Conservation (phyloP, 176 grass and related monocot genomes). For the Secale cereale region DNA sequence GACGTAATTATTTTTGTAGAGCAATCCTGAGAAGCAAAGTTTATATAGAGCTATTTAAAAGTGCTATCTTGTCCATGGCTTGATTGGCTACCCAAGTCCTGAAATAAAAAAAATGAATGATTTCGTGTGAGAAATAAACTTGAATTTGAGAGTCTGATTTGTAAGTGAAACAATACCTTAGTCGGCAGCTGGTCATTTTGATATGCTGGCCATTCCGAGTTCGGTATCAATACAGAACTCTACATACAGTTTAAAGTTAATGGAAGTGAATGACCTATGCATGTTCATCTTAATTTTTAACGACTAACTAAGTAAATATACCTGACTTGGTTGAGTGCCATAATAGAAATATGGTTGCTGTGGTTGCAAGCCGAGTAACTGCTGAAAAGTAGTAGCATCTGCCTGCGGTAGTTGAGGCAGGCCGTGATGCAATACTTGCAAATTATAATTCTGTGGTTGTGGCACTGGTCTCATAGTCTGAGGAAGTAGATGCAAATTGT, state of each 20-base stretch:
- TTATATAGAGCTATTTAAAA: neutral
- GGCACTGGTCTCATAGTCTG: neutral
- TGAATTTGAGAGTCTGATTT: neutral
- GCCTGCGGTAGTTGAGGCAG: neutral
- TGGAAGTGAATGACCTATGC: neutral
- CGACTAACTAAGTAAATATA: neutral
- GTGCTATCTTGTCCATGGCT: neutral
- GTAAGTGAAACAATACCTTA: neutral
- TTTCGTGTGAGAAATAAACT: neutral
- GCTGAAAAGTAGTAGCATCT: neutral
- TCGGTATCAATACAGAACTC: neutral
- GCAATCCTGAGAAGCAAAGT: neutral
- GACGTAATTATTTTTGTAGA: neutral
- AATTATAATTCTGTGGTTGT: no score
- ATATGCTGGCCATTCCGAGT: neutral
- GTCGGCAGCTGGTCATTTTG: neutral
- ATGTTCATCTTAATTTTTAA: neutral
- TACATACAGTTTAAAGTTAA: neutral
- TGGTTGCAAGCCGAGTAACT: neutral
- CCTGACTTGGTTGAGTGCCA: neutral
- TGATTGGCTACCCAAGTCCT: neutral
- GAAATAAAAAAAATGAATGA: neutral
- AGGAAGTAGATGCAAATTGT: neutral
- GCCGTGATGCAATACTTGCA: no score
- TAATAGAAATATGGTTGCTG: neutral